Conservation (phyloP, 192 early-diverging fungal genomes). For the Entophlyctis luteolus region DNA sequence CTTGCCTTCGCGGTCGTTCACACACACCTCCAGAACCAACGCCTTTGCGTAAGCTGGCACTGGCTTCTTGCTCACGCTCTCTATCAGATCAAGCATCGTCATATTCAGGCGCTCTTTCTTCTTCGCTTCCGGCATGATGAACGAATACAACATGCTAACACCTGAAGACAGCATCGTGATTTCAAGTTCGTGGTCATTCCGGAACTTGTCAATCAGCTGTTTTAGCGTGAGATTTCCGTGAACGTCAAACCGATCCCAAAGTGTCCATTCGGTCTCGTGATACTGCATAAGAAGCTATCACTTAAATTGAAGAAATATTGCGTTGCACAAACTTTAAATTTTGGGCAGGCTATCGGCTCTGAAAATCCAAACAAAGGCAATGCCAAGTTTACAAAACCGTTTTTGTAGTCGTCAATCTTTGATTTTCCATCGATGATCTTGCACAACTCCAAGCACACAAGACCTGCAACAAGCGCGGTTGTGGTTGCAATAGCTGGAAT, state of each 20-base stretch:
- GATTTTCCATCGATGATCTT: constrained; percentile 78
- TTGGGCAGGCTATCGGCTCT: constrained; percentile 88
- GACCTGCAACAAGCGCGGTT: constrained; percentile 88
- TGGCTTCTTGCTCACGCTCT: constrained; percentile 80
- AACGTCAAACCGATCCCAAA: constrained; percentile 96
- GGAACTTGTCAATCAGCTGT: constrained; percentile 83
- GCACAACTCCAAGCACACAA: constrained; percentile 96
- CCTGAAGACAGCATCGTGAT: constrained; percentile 90
- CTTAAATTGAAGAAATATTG: not conserved
- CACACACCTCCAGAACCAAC: constrained; percentile 83
- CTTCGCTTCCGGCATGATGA: constrained; percentile 85
- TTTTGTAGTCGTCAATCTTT: constrained; percentile 96
- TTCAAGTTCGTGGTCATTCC: constrained; percentile 76
- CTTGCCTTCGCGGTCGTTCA: constrained; percentile 80
- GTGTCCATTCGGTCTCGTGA: constrained; percentile 76
- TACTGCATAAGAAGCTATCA: constrained; percentile 45
- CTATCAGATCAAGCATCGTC: constrained; percentile 78
- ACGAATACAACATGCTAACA: constrained; percentile 87
- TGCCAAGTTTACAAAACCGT: constrained; percentile 96
- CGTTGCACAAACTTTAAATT: constrained; percentile 51
- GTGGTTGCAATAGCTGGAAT: constrained; percentile 98
- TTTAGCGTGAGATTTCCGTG: constrained; percentile 79
- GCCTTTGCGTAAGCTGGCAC: constrained; percentile 79
- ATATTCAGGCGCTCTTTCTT: constrained; percentile 73
- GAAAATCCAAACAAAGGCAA: constrained; percentile 99